phyloP scores from a whole-genome alignment of 108 stramenopile genomes.

The Discostella stelligeroides region DNA sequence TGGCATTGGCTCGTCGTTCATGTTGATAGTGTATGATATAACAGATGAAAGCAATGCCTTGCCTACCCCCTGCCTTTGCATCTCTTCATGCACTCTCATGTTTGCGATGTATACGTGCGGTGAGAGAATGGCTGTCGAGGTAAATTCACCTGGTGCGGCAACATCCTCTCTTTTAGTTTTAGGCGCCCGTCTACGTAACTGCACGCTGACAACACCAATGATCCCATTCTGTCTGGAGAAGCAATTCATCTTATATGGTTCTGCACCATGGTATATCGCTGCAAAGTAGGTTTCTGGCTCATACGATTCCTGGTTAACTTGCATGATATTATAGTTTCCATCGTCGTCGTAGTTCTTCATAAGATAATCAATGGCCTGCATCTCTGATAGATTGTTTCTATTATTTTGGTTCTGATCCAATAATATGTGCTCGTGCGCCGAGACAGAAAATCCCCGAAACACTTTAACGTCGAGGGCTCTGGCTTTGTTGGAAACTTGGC shows the following conservation, averaged over 20 bases:
- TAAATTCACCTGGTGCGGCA: background rate
- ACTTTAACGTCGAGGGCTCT: conserved; percentile 42
- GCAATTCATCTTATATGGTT: background rate
- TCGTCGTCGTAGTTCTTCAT: conserved; percentile 33
- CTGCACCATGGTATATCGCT: conserved; percentile 19
- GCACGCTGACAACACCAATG: conserved; percentile 28
- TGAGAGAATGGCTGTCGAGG: conserved; percentile 9
- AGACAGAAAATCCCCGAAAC: conserved; percentile 31
- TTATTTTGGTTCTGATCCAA: background rate
- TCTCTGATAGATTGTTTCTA: conserved; percentile 8
- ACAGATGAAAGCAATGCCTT: conserved; percentile 24
- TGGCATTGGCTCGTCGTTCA: conserved; percentile 7
- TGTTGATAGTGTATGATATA: conserved; percentile 4
- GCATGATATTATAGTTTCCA: conserved; percentile 31
- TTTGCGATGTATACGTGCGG: conserved; percentile 38
- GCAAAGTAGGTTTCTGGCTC: conserved; percentile 41
- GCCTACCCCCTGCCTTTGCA: conserved; percentile 33
- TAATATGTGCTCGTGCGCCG: conserved; percentile 21
- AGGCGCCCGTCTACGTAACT: conserved; percentile 9
- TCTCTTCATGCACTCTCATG: conserved; percentile 19
- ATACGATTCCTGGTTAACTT: background rate
- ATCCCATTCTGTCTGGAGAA: conserved; percentile 18
- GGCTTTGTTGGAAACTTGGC: background rate
- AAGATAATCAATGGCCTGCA: conserved; percentile 17
- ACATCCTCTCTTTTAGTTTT: background rate